phyloP scores from a whole-genome alignment of 2,329 filamentous ascomycete species.

The Pyrenophora seminiperda region DNA sequence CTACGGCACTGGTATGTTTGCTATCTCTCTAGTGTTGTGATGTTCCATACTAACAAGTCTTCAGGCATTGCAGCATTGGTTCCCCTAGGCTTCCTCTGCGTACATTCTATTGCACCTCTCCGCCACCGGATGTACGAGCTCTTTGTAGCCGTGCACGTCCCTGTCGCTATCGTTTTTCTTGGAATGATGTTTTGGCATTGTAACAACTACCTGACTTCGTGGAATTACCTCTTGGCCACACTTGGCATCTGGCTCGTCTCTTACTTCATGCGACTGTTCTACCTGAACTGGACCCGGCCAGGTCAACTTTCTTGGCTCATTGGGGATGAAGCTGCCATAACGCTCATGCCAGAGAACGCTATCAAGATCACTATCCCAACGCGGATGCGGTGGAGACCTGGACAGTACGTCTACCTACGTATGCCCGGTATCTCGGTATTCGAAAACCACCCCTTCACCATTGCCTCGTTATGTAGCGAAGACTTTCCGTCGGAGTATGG shows the following conservation, averaged over 20 bases:
- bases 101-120: slow-evolving; percentile 81
- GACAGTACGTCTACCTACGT: slow-evolving; percentile 91
- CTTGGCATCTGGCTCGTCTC: slow-evolving; percentile 78
- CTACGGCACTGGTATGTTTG: slow-evolving; percentile 74
- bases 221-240: slow-evolving; percentile 85
- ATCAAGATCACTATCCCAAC: slow-evolving; percentile 95
- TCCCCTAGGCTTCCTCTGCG: slow-evolving; percentile 79
- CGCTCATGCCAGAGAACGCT: slow-evolving; percentile 88
- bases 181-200: slow-evolving; percentile 95
- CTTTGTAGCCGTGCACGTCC: slow-evolving; percentile 82
- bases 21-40: background rate
- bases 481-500: slow-evolving; percentile 93
- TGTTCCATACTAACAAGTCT: slow-evolving; percentile 17
- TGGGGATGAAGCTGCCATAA: slow-evolving; percentile 88
- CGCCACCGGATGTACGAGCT: slow-evolving; percentile 81
- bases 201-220: slow-evolving; percentile 87
- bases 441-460: slow-evolving; percentile 95
- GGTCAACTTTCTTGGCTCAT: slow-evolving; percentile 80
- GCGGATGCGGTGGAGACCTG: slow-evolving; percentile 88
- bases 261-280: slow-evolving; percentile 76
- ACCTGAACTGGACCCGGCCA: slow-evolving; percentile 87
- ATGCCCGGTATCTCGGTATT: slow-evolving; percentile 91
- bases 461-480: slow-evolving; percentile 88
- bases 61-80: slow-evolving; percentile 70
- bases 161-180: slow-evolving; percentile 78